phyloP scores from a whole-genome alignment of 2,329 filamentous ascomycete genomes.

The Fusarium bulbicola region DNA sequence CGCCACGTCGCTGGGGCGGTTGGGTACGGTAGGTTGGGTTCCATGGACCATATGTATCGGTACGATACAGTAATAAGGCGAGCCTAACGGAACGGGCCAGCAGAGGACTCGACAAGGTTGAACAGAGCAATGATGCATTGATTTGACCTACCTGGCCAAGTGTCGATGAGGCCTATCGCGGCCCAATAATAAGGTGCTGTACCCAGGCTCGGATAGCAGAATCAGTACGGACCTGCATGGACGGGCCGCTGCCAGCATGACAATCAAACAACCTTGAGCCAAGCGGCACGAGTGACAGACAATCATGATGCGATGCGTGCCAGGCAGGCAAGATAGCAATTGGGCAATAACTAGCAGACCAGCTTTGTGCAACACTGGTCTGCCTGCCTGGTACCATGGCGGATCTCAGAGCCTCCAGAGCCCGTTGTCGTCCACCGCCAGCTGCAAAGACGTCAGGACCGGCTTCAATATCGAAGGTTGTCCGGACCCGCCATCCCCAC shows the following conservation, averaged over 20 bases:
- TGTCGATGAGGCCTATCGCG: slow-evolving; percentile 40
- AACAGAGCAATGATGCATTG: slow-evolving; percentile 29
- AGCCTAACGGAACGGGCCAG: slow-evolving; percentile 31
- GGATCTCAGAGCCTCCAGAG: background rate
- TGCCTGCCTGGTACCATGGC: background rate
- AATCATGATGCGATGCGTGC: slow-evolving; percentile 9
- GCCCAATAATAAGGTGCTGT: slow-evolving; percentile 39
- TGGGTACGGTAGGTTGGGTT: slow-evolving; percentile 38
- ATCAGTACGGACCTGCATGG: slow-evolving; percentile 35
- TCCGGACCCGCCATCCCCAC: slow-evolving; percentile 34
- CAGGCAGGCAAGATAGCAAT: slow-evolving; percentile 1
- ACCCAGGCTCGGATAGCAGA: slow-evolving; percentile 18
- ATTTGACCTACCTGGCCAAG: slow-evolving; percentile 13
- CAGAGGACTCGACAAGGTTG: slow-evolving; percentile 27
- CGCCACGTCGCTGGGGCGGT: slow-evolving; percentile 43
- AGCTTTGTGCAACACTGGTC: background rate
- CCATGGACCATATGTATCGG: background rate
- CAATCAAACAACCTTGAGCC: slow-evolving; percentile 12
- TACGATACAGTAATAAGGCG: slow-evolving; percentile 34
- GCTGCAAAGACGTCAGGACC: slow-evolving; percentile 13
- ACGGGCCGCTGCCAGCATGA: slow-evolving; percentile 37
- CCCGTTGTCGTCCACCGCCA: slow-evolving; percentile 6
- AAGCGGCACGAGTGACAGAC: slow-evolving; percentile 23
- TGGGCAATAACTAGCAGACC: background rate
- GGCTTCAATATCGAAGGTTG: slow-evolving; percentile 8